Evolutionary conservation across 345 rosid genomes (phyloP), one percentile per base, ranked within the genome.

Genomic region (Dovyalis caffra): DNA sequence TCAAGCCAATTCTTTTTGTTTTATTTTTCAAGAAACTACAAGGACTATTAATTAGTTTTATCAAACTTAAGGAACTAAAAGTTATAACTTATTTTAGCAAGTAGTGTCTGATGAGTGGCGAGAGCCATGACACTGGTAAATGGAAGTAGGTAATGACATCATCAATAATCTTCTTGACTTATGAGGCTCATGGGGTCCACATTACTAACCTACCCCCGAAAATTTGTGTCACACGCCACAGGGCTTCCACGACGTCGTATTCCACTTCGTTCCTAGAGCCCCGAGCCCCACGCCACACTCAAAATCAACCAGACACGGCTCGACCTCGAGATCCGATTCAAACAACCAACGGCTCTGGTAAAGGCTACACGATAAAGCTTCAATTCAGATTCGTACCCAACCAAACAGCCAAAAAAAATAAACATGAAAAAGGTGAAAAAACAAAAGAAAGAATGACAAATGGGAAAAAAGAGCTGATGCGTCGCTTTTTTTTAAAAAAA

Each of bases 401-500:
- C n/a, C n/a, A n/a, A n/a, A n/a, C n/a, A n/a, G n/a, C n/a, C n/a
- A n/a, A n/a, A n/a, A n/a, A n/a, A 29, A 77, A 3, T 32, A 60
- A 45, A n/a, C n/a, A n/a, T n/a, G n/a, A n/a, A n/a, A n/a, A n/a
- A n/a, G 3, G 10, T 10, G 15, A 10, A n/a, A 66, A 21, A 20
- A 23, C 14, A n/a, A 38, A 10, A 45, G 40, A 23, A 26, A 75
- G 73, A 69, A 75, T n/a, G 56, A 58, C 76, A 73, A 80, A 71
- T 18, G 82, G 43, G 61, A 77, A 78, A 75, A 71, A 65, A 75
- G 77, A 67, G 85, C 61, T 49, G 72, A 64, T 20, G 51, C 40
- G 79, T 82, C 49, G 79, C 78, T 71, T 79, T 74, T 74, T 49
- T 10, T 28, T 12, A n/a, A n/a, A n/a, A n/a, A n/a, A n/a, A n/a